Base-by-base conservation (phyloP, 371 early-diverging fungal species). In the Choanephora cucurbitarum region DNA sequence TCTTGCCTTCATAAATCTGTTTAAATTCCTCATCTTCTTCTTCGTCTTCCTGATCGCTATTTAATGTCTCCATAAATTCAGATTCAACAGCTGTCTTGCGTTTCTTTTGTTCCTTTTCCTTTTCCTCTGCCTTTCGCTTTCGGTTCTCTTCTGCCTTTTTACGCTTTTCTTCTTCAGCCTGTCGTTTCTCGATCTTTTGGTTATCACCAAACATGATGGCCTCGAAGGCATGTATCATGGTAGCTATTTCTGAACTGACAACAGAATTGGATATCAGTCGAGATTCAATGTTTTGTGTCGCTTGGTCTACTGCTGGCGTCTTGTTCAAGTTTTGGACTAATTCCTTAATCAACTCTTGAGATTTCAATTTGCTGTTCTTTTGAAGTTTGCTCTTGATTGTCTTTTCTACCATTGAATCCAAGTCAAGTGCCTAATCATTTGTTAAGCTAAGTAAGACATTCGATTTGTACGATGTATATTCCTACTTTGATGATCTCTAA, bases 1-100 rank as follows among this genome's bases (percentile, higher is more conserved):
- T 63, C 45, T 57, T 63, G 6, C 69, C 73, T 32, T 69, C 61
- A 54, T 78, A 78, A 55, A 64, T 67, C 44, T 69, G 67, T 45
- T 75, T 64, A 44, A 78, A 78, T 3, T 50, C 44, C 19, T 58
- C 55, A 41, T 67, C 69, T 6, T 68, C 57, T 13, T 49, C 44
- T 18, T 54, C 62, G 34, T 62, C 60, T 48, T 57, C 17, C 44
- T 51, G 3, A 19, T 31, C 57, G 14, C 37, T 11, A 17, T 54
- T 64, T 41, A 77, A 53, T 9, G 74, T 66, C 0, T 66, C 69
- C 18, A 72, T 52, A 50, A 77, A 77, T 45, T 62, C 60, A 11
- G 78, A 77, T 21, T 44, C 21, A 18, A 37, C 48, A 5, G 5
- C 11, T 19, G 33, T 32, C 40, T 45, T 49, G 15, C 44, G 28